phyloP scores from a whole-genome alignment of 441 rosid genomes.

The Adansonia madagascariensis region DNA sequence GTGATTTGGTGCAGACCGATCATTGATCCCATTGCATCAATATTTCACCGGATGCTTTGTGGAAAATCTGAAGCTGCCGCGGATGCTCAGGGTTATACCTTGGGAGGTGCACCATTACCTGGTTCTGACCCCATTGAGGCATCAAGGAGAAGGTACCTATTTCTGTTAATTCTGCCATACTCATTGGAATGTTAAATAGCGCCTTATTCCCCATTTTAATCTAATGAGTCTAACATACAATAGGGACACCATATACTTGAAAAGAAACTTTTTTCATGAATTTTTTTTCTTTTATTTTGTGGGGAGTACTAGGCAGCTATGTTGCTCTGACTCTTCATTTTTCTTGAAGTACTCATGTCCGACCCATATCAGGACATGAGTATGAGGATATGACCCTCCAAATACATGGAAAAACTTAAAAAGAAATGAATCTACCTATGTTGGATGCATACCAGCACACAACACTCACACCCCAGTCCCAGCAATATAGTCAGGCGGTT shows the following conservation, averaged over 20 bases:
- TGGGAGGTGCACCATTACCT: slow-evolving; percentile 74
- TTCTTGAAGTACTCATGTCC: too few species aligned
- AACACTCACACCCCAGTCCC: too few species aligned
- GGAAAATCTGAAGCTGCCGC: slow-evolving; percentile 59
- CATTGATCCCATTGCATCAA: slow-evolving; percentile 73
- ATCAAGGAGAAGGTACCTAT: slow-evolving; percentile 80
- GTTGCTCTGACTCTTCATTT: too few species aligned
- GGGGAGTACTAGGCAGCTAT: neutral
- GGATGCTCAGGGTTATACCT: slow-evolving; percentile 51
- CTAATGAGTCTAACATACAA: neutral
- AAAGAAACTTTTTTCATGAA: neutral
- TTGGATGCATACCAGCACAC: too few species aligned
- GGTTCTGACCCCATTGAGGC: slow-evolving; percentile 95
- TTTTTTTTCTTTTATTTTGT: neutral
- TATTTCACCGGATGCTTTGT: slow-evolving; percentile 78
- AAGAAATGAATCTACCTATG: too few species aligned
- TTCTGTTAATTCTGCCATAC: neutral
- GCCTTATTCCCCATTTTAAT: neutral
- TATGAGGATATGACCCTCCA: too few species aligned
- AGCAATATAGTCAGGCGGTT: neutral
- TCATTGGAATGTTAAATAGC: neutral
- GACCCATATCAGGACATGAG: too few species aligned
- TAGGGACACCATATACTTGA: neutral
- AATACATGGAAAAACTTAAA: too few species aligned
- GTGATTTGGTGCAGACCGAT: slow-evolving; percentile 56